Percentiles rank a stretch among this genome's conserved stretches.
Evolutionary conservation across 1,284 basidiomycete genomes (phyloP).

Genomic region (Abortiporus biennis): DNA sequence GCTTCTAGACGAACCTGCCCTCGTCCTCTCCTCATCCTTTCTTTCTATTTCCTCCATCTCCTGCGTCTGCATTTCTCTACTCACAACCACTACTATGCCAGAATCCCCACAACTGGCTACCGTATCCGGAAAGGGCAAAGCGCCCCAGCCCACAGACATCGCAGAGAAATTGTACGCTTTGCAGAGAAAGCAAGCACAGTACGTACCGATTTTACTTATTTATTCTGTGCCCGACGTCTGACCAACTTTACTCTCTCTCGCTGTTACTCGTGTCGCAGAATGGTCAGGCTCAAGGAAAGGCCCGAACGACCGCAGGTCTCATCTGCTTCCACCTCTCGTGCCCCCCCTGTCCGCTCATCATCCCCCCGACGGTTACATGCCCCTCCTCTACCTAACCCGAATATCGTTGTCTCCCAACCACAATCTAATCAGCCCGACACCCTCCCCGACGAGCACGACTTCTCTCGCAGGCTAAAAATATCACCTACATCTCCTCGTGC

Average conservation of each 20-base stretch:
- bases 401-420: slow-evolving; percentile 28
- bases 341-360: slow-evolving; percentile 19
- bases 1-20: slow-evolving; percentile 13
- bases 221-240: not conserved
- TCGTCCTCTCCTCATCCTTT: slow-evolving; percentile 9
- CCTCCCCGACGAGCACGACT: slow-evolving; percentile 53
- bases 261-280: slow-evolving; percentile 23
- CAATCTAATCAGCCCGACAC: slow-evolving; percentile 43
- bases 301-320: slow-evolving; percentile 33
- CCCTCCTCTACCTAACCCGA: slow-evolving; percentile 24
- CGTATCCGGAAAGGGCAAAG: slow-evolving; percentile 26
- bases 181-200: slow-evolving; percentile 62
- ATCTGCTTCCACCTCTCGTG: slow-evolving; percentile 22
- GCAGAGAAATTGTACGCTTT: slow-evolving; percentile 61
- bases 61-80: slow-evolving; percentile 11
- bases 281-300: slow-evolving; percentile 40
- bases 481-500: slow-evolving; percentile 38
- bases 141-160: slow-evolving; percentile 46
- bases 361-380: slow-evolving; percentile 24
- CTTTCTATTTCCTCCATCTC: slow-evolving; percentile 11
- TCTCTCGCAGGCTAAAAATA: slow-evolving; percentile 62
- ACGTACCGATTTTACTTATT: slow-evolving; percentile 20
- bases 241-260: slow-evolving; percentile 1
- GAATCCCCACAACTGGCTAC: slow-evolving; percentile 15
- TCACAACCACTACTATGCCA: slow-evolving; percentile 14